Conservation (phyloP, 495 filamentous ascomycete species). For the Neurospora sp. region DNA sequence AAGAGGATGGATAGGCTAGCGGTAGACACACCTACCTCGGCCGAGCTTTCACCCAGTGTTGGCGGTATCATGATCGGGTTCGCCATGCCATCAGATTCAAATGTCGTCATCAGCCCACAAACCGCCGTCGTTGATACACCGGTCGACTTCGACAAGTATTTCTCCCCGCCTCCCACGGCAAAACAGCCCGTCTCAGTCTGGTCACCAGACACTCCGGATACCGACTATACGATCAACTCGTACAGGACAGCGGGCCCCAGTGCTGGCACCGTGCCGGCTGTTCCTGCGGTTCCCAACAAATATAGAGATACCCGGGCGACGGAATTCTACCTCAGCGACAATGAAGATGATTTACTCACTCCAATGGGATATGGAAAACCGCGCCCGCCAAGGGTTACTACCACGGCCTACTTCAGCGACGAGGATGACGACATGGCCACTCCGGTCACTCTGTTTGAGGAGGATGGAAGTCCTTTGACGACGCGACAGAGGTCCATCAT, state of each 20-base stretch:
- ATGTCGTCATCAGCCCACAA: slow-evolving; percentile 42
- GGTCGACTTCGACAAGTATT: slow-evolving; percentile 22
- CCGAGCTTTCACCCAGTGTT: slow-evolving; percentile 66
- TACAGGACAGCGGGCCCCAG: background rate
- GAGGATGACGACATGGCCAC: slow-evolving; percentile 28
- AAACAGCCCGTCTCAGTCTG: slow-evolving; percentile 55
- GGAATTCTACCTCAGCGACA: background rate
- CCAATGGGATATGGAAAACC: slow-evolving; percentile 3
- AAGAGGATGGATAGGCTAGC: slow-evolving; percentile 19
- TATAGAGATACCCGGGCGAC: background rate
- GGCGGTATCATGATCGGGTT: slow-evolving; percentile 74
- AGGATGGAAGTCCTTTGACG: slow-evolving; percentile 30
- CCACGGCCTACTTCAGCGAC: slow-evolving; percentile 15
- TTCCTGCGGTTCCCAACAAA: slow-evolving; percentile 3
- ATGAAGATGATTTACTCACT: background rate
- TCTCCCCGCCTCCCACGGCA: slow-evolving; percentile 20
- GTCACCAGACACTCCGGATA: slow-evolving; percentile 40
- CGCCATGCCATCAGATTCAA: slow-evolving; percentile 51
- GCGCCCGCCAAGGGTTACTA: background rate
- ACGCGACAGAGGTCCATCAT: slow-evolving; percentile 23
- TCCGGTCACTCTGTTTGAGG: slow-evolving; percentile 38
- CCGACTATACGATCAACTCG: background rate
- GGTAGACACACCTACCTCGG: slow-evolving; percentile 10
- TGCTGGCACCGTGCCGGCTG: background rate
- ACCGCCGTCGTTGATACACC: slow-evolving; percentile 36